Percentiles rank a stretch among this genome's conserved stretches.
phyloP scores from a whole-genome alignment of 1,284 basidiomycete species.

The Ustilago nuda region DNA sequence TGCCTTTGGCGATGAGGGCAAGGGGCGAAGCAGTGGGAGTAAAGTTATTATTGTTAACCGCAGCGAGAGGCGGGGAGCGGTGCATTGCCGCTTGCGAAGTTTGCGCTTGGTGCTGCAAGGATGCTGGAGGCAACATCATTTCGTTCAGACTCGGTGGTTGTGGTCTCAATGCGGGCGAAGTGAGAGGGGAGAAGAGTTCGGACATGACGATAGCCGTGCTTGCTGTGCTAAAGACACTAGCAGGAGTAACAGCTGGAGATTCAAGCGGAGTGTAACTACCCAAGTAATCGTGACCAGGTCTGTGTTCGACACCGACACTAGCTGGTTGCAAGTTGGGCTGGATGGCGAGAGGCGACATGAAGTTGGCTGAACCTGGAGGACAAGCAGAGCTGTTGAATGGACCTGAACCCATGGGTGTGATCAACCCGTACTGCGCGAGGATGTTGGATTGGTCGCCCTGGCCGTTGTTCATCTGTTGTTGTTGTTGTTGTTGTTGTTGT shows the following conservation, averaged over 20 bases:
- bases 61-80: constrained; percentile 40
- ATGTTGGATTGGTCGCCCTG: constrained; percentile 34
- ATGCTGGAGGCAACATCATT: constrained; percentile 56
- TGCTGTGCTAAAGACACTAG: constrained; percentile 68
- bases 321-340: constrained; percentile 51
- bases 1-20: constrained; percentile 50
- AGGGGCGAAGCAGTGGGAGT: constrained; percentile 60
- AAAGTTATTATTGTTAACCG: constrained; percentile 29
- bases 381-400: constrained; percentile 49
- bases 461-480: constrained; percentile 15
- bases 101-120: constrained; percentile 61
- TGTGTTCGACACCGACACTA: constrained; percentile 35
- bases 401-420: constrained; percentile 59
- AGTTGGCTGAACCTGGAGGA: constrained; percentile 39
- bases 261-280: constrained; percentile 60
- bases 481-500: constrained; percentile 29
- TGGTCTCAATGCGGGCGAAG: constrained; percentile 74
- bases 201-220: constrained; percentile 68
- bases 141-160: constrained; percentile 58
- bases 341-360: constrained; percentile 61
- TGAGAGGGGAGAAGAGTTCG: constrained; percentile 74
- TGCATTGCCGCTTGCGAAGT: constrained; percentile 23
- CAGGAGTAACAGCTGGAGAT: constrained; percentile 64
- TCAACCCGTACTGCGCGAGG: constrained; percentile 60
- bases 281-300: constrained; percentile 35